These are phyloP conservation scores for Balansia obtecta DNA, from an alignment of 2,329 filamentous ascomycete genomes.

Conservation along the genomic window DNA sequence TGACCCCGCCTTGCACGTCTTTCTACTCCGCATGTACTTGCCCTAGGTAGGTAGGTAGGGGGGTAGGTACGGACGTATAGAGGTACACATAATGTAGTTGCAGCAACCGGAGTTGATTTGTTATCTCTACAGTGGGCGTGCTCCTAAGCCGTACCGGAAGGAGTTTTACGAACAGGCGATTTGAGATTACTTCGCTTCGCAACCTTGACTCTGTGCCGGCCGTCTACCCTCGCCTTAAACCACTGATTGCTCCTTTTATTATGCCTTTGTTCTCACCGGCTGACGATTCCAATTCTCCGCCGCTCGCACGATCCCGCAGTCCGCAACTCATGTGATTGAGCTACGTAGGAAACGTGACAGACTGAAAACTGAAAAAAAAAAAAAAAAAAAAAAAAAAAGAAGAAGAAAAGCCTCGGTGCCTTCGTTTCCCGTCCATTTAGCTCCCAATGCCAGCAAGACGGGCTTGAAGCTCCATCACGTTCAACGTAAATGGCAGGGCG, in stretches of 20 bases:
- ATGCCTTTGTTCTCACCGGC: neutral
- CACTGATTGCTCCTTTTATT: neutral
- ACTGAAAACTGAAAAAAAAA: too few species aligned
- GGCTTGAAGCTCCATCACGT: neutral
- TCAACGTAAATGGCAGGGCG: constrained; percentile 13
- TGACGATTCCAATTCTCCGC: neutral
- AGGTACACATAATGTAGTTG: too few species aligned
- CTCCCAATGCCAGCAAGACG: neutral
- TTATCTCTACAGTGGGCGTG: neutral
- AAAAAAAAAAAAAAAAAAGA: too few species aligned
- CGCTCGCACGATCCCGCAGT: neutral
- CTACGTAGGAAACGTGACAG: neutral
- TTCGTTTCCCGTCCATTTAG: neutral
- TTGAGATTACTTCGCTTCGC: neutral
- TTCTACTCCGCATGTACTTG: too few species aligned
- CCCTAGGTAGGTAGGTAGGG: too few species aligned
- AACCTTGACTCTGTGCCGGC: neutral
- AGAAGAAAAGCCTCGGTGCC: neutral
- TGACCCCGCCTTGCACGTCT: too few species aligned
- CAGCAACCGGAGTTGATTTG: too few species aligned
- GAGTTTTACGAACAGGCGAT: neutral
- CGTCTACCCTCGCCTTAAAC: too few species aligned
- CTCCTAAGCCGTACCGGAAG: neutral
- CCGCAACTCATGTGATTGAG: neutral
- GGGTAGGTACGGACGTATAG: too few species aligned